Evolutionary conservation across 2,329 filamentous ascomycete genomes (phyloP), one percentile per base, ranked within the genome.

Genomic region (Fusarium mangiferae): DNA sequence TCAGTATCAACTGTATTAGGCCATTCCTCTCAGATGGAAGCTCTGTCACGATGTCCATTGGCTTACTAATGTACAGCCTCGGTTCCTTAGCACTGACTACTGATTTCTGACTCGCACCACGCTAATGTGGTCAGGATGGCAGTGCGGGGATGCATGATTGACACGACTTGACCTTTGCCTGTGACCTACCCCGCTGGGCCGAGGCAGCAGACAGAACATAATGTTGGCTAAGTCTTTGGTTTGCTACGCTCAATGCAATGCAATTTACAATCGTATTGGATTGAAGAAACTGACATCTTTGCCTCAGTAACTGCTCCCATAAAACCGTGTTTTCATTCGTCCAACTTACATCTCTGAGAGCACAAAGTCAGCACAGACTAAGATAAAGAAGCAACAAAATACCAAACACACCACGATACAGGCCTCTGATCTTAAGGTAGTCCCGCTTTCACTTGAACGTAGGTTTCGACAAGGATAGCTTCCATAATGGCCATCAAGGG

Each of bases 1-100:
- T 4, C 13, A 12, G 13, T 5, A 22, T 11, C 3, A 1, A 17
- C 26, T 3, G 4, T 22, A 28, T 30, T 5, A 0, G 26, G 9
- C 4, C 18, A 28, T 3, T 46, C 18, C 3, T 12, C 9, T 22
- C 4, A 30, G 6, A n/a, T 18, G 7, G 3, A 5, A 30, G 3
- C 14, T 30, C 3, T n/a, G 3, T 13, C 22, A 15, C 22, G 28
- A 49, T 1, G 15, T 3, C 7, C 7, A 13, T 17, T 18, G 3
- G 11, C 5, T 2, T 18, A 7, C 5, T 0, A 9, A 18, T 7
- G 17, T 30, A 17, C 22, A 49, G 11, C 46, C 28, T 30, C 46
- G 46, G 46, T 13, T 49, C 10, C 14, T 9, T n/a, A 13, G 20
- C 10, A n/a, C 7, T 49, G 46, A 49, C 20, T 30, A 49, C 7